Conservation (phyloP, 2,329 filamentous ascomycete species). For the Pyricularia grisea region DNA sequence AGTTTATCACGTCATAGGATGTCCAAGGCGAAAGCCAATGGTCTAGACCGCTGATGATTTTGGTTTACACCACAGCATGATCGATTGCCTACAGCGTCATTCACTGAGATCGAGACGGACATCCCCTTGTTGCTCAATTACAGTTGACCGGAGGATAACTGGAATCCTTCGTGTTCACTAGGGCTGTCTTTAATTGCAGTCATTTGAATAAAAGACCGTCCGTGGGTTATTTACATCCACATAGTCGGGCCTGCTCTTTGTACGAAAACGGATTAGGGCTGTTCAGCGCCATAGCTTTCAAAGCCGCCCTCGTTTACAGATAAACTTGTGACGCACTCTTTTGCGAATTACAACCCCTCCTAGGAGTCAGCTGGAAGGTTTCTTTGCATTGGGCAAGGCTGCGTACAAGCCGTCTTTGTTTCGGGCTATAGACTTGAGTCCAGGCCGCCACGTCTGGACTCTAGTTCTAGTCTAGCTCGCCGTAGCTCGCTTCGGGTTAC, state of each 20-base stretch:
- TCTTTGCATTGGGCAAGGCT: neutral
- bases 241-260: neutral
- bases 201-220: neutral
- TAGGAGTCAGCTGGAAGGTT: neutral
- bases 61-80: neutral
- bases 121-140: neutral
- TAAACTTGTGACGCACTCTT: neutral
- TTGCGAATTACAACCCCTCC: neutral
- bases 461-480: neutral
- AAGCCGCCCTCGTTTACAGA: neutral
- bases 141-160: neutral
- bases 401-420: neutral
- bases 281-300: neutral
- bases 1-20: neutral
- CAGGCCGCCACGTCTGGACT: neutral
- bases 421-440: neutral
- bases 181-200: neutral
- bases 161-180: neutral
- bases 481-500: neutral
- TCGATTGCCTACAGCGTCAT: neutral
- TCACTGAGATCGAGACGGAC: neutral
- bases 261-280: neutral
- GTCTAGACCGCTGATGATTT: neutral
- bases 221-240: neutral
- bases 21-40: neutral